Percentiles rank a stretch among this genome's conserved stretches.
Conservation (phyloP, 768 basidiomycete species). For the Scleroderma citrinum region DNA sequence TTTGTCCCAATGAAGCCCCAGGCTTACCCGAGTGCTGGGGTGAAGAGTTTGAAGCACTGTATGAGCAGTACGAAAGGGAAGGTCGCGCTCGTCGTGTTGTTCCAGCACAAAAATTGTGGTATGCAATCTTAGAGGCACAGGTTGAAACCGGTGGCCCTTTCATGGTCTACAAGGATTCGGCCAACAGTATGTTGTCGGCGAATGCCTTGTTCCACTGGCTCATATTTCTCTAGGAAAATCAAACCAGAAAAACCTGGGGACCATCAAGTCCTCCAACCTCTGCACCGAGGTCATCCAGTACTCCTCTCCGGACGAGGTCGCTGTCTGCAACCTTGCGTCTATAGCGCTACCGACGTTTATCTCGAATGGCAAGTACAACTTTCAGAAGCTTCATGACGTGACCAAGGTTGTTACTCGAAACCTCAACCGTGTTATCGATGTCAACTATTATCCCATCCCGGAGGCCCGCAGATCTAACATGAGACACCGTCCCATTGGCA, state of each 20-base stretch:
- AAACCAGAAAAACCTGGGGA: conserved; percentile 97
- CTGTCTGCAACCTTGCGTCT: conserved; percentile 98
- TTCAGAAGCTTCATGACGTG: conserved; percentile 91
- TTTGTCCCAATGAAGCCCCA: conserved; percentile 97
- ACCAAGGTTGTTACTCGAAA: conserved; percentile 90
- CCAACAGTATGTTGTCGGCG: conserved; percentile 57
- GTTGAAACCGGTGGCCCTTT: conserved; percentile 99
- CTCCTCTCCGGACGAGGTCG: conserved; percentile 93
- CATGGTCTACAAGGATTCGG: conserved; percentile 97
- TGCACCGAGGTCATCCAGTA: conserved; percentile 99
- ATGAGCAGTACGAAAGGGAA: conserved; percentile 83
- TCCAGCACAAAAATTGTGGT: conserved; percentile 98
- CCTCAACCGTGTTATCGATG: conserved; percentile 89
- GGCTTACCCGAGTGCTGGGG: conserved; percentile 84
- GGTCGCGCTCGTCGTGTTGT: conserved; percentile 80
- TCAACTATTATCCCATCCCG: conserved; percentile 92
- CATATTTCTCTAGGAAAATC: conserved; percentile 67
- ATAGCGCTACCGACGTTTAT: conserved; percentile 93
- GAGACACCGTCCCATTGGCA: conserved; percentile 95
- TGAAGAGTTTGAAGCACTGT: conserved; percentile 83
- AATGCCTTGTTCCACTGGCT: background rate
- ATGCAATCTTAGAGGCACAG: conserved; percentile 92
- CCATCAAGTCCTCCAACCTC: conserved; percentile 98
- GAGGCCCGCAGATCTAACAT: conserved; percentile 92
- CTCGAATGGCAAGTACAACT: conserved; percentile 78